A percentile compares a stretch with the other conserved stretches of the same genome.
Evolutionary conservation across 1,139 yeast species (phyloP).

Genomic region (Torulaspora globosa): DNA sequence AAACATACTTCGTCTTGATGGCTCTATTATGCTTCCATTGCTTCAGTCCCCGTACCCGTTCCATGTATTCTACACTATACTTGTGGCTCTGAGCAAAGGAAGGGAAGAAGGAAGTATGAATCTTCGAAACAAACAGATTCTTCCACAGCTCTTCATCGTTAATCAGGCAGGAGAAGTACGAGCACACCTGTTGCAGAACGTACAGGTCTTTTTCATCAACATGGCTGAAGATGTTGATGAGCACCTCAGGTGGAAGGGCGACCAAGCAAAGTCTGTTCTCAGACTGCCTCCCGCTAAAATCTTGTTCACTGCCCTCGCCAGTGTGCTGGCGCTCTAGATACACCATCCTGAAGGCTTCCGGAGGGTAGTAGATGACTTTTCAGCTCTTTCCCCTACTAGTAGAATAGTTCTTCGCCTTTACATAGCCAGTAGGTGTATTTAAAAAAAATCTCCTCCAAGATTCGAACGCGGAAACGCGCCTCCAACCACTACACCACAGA

Average conservation of each 20-base stretch:
- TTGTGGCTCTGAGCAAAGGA: constrained; percentile 50
- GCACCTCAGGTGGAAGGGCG: constrained; percentile 55
- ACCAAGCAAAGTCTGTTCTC: constrained; percentile 14
- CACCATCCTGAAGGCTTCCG: background rate
- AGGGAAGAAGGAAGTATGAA: constrained; percentile 49
- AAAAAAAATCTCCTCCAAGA: constrained; percentile 3
- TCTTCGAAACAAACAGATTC: constrained; percentile 48
- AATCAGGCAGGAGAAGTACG: constrained; percentile 48
- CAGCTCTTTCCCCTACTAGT: background rate
- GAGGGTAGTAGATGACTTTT: background rate
- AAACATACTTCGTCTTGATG: constrained; percentile 32
- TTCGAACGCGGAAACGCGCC: background rate
- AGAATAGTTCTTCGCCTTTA: background rate
- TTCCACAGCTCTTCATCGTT: constrained; percentile 62
- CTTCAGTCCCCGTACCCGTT: constrained; percentile 43
- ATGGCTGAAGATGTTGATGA: constrained; percentile 52
- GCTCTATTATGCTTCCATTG: constrained; percentile 54
- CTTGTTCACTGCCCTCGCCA: no score
- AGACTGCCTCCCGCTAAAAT: background rate
- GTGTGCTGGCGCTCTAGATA: background rate
- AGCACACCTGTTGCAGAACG: constrained; percentile 51
- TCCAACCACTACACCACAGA: constrained; percentile 1
- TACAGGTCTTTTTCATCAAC: constrained; percentile 54
- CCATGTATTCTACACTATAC: constrained; percentile 56
- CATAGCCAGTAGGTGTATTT: background rate